Conservation (phyloP, 352 stramenopile species). For the Pelagophyceae sp. region DNA sequence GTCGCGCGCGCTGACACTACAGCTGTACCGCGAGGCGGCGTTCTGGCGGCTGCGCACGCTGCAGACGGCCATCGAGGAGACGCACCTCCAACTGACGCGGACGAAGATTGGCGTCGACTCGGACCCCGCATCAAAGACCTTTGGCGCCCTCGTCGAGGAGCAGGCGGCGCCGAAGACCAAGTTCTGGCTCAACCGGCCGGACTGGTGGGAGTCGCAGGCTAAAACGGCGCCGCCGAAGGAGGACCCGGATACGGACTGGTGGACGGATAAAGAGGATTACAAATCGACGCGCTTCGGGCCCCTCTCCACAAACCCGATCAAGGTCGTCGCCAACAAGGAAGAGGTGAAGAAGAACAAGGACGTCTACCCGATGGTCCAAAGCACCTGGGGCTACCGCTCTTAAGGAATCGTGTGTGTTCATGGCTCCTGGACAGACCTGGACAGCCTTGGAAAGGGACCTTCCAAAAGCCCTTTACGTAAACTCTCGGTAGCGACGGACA, state of each 20-base stretch:
- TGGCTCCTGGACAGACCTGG: too few relatives aligned
- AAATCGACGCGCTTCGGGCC: background rate
- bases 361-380: conserved; percentile 6
- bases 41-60: conserved; percentile 36
- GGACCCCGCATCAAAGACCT: background rate
- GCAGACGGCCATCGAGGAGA: conserved; percentile 39
- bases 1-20: background rate
- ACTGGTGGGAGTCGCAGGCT: conserved; percentile 22
- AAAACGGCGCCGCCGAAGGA: background rate
- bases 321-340: conserved; percentile 7
- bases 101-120: conserved; percentile 24
- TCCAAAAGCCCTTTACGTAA: too few relatives aligned
- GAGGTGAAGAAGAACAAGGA: conserved; percentile 4
- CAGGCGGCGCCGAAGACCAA: background rate
- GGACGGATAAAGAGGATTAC: background rate
- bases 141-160: background rate
- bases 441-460: too few relatives aligned
- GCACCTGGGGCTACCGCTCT: conserved; percentile 2
- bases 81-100: conserved; percentile 30
- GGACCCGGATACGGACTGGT: conserved; percentile 3
- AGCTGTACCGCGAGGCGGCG: conserved; percentile 35
- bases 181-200: conserved; percentile 17
- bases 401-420: too few relatives aligned
- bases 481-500: too few relatives aligned
- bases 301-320: conserved; percentile 1